Evolutionary conservation across 2,329 filamentous ascomycete species (phyloP).

Genomic region (Myriosclerotinia curreyana): DNA sequence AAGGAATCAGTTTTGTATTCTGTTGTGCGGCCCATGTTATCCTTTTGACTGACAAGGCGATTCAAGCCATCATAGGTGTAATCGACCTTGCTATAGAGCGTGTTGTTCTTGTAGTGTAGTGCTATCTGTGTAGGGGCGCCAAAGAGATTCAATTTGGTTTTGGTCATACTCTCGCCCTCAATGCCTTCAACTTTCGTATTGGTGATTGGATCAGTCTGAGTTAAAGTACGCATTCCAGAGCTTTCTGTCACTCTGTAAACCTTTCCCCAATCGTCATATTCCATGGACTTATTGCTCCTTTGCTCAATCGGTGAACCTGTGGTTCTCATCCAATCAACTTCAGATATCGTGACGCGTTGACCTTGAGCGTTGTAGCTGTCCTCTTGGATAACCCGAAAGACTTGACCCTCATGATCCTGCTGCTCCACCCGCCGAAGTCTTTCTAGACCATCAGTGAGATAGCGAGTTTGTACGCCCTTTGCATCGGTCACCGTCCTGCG

Average conservation of each 20-base stretch:
- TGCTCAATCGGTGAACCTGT: not conserved
- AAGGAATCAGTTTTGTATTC: conserved; percentile 11
- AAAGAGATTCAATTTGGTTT: conserved; percentile 13
- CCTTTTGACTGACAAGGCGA: not conserved
- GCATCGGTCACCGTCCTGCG: conserved; percentile 3
- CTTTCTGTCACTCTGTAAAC: conserved; percentile 4
- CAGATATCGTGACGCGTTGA: not conserved
- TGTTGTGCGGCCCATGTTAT: conserved; percentile 15
- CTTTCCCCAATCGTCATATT: conserved; percentile 17
- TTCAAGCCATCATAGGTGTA: conserved; percentile 19
- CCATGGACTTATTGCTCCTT: not conserved
- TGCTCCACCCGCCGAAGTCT: conserved; percentile 12
- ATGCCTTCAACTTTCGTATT: conserved; percentile 12
- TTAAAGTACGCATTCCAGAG: not conserved
- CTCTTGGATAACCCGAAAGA: conserved; percentile 14
- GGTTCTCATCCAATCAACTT: conserved; percentile 15
- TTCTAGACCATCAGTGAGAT: conserved; percentile 13
- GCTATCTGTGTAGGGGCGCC: conserved; percentile 11
- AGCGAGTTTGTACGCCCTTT: conserved; percentile 13
- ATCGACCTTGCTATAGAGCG: conserved; percentile 16
- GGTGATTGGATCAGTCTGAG: conserved; percentile 10
- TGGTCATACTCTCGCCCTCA: conserved; percentile 15
- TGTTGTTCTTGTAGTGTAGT: not conserved
- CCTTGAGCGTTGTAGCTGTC: conserved; percentile 15
- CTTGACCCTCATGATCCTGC: not conserved